Base-by-base conservation (phyloP, 2,329 filamentous ascomycete genomes). In the Grosmannia penicillata region DNA sequence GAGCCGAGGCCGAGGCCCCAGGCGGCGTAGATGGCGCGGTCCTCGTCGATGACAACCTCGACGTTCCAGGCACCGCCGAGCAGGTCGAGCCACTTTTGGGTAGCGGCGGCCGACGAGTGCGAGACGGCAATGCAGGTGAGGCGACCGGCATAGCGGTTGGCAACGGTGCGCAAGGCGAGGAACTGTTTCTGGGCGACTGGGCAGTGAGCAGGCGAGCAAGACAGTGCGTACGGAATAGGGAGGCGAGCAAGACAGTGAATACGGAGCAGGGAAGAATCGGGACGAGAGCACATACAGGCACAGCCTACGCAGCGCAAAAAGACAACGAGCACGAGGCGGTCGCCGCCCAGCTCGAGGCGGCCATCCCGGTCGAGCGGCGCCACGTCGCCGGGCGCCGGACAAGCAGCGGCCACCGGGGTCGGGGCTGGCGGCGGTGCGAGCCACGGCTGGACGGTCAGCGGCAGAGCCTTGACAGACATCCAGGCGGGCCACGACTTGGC, bases 111-210 rank as follows among this genome's bases (percentile, higher is more conserved):
- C 8, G 71, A 75, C 28, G 72, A 68, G 56, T 77, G 72, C 19
- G 71, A 75, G 36, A 76, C 59, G 45, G 72, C 71, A 40, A 76
- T 59, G 56, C 70, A 75, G 41, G 61, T 62, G 10, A 75, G 56
- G 30, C 56, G 55, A 47, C 54, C 53, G 37, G 63, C 56, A 47
- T 71, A 60, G 36, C 64, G 65, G 52, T 66, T 69, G 11, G 70
- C 63, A 41, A 76, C 60, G 31, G 65, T 57, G 36, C 71, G 68
- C 38, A 75, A 61, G 43, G 62, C 57, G 42, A 75, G 57, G 49
- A 76, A 75, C 6, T 69, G 66, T 47, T 72, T 66, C 48, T 71
- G 66, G 17, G 68, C 68, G 49, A 72, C 68, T 71, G 40, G 25
- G 10, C 34, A 33, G 15, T 27, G 8, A n/a, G 5, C 5, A 37